A percentile compares a stretch with the other conserved stretches of the same genome.
These are phyloP conservation scores for Suillus weaverae DNA, from an alignment of 768 basidiomycete species.

Conservation along the genomic window DNA sequence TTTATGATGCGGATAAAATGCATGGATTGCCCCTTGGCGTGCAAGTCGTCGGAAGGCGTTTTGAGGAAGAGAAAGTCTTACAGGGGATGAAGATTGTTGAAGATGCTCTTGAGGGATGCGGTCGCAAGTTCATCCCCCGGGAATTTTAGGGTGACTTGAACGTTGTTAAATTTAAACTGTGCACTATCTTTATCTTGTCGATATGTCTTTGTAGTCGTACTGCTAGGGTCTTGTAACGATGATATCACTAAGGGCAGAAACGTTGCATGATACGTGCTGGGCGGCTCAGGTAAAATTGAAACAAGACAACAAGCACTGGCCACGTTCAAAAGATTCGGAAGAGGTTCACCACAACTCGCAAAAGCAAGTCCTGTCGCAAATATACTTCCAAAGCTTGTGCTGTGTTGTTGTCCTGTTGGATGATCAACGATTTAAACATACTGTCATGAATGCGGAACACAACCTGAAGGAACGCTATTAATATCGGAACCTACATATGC, in stretches of 20 bases:
- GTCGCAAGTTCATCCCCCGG: conserved; percentile 22
- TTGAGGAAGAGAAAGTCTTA: conserved; percentile 74
- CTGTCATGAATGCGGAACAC: neutral
- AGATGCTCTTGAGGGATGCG: conserved; percentile 23
- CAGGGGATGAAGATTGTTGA: conserved; percentile 67
- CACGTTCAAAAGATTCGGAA: neutral
- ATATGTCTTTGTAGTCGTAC: too few relatives aligned
- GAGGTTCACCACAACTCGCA: neutral
- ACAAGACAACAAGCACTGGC: neutral
- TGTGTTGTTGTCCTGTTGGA: neutral
- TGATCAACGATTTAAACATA: neutral
- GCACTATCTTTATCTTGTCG: neutral
- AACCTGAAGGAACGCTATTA: neutral
- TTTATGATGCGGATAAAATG: conserved; percentile 63
- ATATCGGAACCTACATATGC: neutral
- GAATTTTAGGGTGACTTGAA: conserved; percentile 15
- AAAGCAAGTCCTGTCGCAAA: neutral
- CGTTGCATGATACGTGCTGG: neutral
- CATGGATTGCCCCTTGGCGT: conserved; percentile 68
- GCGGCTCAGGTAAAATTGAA: neutral
- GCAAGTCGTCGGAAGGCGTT: conserved; percentile 58
- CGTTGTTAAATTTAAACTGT: neutral
- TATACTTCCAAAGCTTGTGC: neutral
- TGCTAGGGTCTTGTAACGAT: neutral
- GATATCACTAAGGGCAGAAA: neutral